These are phyloP conservation scores for Chlorophyllum brunneum DNA, from an alignment of 768 basidiomycete genomes.

Conservation along the genomic window DNA sequence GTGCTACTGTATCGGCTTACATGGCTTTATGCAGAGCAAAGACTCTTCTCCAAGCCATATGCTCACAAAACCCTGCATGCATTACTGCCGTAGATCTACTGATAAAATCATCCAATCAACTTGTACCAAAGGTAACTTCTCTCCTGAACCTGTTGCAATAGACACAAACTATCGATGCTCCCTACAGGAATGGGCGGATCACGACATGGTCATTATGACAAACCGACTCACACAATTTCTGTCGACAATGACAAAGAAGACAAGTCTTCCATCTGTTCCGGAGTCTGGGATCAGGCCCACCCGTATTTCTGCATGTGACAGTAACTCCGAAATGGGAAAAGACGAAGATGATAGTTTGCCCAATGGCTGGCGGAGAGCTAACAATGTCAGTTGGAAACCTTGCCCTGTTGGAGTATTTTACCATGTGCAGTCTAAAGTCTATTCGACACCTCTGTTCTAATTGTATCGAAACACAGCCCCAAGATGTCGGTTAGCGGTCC, in stretches of 20 bases:
- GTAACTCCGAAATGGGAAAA: not conserved
- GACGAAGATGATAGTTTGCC: constrained; percentile 1
- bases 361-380: constrained; percentile 54
- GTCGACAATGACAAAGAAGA: constrained; percentile 9
- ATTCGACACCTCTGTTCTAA: too few relatives aligned
- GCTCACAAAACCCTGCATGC: constrained; percentile 32
- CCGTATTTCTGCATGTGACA: not conserved
- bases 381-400: constrained; percentile 49
- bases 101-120: constrained; percentile 14
- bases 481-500: too few relatives aligned
- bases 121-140: constrained; percentile 1
- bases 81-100: constrained; percentile 23
- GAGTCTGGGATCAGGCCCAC: not conserved
- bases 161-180: not conserved
- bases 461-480: too few relatives aligned
- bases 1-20: not conserved
- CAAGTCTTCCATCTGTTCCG: not conserved
- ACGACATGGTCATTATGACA: constrained; percentile 53
- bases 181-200: constrained; percentile 38
- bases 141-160: not conserved
- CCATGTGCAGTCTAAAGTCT: not conserved
- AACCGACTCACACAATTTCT: constrained; percentile 40
- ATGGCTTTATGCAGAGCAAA: constrained; percentile 15
- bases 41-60: constrained; percentile 38
- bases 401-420: constrained; percentile 62